A percentile compares a stretch with the other conserved stretches of the same genome.
phyloP scores from a whole-genome alignment of 2,329 filamentous ascomycete species.

The Dactylonectria estremocensis region DNA sequence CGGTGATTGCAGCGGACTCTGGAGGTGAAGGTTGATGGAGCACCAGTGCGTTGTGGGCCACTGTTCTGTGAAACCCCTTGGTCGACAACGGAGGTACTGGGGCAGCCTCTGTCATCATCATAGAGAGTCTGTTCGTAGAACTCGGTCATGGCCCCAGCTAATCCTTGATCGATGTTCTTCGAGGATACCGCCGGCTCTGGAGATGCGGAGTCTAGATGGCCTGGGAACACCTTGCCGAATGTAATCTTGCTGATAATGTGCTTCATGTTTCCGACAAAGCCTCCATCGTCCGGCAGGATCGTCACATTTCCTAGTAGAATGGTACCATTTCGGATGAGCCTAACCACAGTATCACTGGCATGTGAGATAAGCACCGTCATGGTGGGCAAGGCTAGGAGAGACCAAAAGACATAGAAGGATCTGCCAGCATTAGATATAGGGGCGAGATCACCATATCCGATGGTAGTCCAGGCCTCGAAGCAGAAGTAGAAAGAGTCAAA shows the following conservation, averaged over 20 bases:
- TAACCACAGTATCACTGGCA: constrained; percentile 87
- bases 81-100: constrained; percentile 11
- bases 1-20: constrained; percentile 53
- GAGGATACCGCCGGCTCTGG: neutral
- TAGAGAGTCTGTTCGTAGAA: constrained; percentile 22
- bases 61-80: constrained; percentile 15
- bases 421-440: constrained; percentile 83
- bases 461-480: constrained; percentile 86
- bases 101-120: constrained; percentile 25
- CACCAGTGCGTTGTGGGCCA: constrained; percentile 38
- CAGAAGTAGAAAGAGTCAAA: constrained; percentile 89
- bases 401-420: constrained; percentile 95
- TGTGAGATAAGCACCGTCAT: constrained; percentile 90
- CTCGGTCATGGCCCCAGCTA: constrained; percentile 25
- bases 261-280: constrained; percentile 63
- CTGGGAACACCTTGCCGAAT: constrained; percentile 59
- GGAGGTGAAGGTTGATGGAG: constrained; percentile 48
- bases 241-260: constrained; percentile 60
- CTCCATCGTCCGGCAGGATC: constrained; percentile 71
- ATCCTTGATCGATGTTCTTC: neutral
- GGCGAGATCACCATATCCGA: constrained; percentile 87
- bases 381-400: constrained; percentile 85
- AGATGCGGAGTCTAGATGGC: neutral
- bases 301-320: constrained; percentile 71
- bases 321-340: constrained; percentile 69